These are phyloP conservation scores for Waltergamsia citrina DNA, from an alignment of 2,329 filamentous ascomycete species.

Conservation along the genomic window DNA sequence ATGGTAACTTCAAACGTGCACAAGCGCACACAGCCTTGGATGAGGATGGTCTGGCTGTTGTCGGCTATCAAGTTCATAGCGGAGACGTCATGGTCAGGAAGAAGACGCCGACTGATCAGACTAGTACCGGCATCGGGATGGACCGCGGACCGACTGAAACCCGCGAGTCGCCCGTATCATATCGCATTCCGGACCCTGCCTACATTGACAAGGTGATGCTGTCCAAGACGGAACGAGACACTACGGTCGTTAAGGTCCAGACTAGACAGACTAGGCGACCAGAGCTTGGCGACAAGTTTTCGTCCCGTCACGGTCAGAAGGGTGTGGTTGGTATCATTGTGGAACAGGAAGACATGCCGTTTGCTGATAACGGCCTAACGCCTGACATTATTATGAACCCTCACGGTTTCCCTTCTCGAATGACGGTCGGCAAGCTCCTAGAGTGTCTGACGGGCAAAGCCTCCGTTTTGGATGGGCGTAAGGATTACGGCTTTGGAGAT, in stretches of 20 bases:
- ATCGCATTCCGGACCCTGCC: slow-evolving; percentile 73
- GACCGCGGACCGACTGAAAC: slow-evolving; percentile 55
- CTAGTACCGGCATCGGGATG: slow-evolving; percentile 60
- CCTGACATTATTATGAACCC: slow-evolving; percentile 99
- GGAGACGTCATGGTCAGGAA: slow-evolving; percentile 91
- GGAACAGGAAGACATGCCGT: slow-evolving; percentile 94
- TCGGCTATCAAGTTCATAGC: slow-evolving; percentile 67
- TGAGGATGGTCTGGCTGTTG: slow-evolving; percentile 77
- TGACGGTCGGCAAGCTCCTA: slow-evolving; percentile 97
- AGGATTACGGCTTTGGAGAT: slow-evolving; percentile 78
- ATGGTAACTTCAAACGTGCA: slow-evolving; percentile 44
- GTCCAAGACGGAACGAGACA: slow-evolving; percentile 79
- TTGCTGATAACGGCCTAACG: slow-evolving; percentile 81
- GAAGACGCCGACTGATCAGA: slow-evolving; percentile 70
- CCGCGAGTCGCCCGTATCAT: slow-evolving; percentile 62
- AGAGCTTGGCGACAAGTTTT: slow-evolving; percentile 97
- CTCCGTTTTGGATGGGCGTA: slow-evolving; percentile 72
- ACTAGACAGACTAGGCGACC: slow-evolving; percentile 92
- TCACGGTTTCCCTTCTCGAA: slow-evolving; percentile 97
- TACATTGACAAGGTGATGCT: slow-evolving; percentile 97
- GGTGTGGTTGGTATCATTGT: slow-evolving; percentile 96
- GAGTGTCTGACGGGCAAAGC: slow-evolving; percentile 94
- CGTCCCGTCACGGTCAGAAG: slow-evolving; percentile 95
- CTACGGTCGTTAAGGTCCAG: slow-evolving; percentile 83
- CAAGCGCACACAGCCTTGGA: slow-evolving; percentile 68